These are phyloP conservation scores for Pascua sp. DNA, from an alignment of 1,284 basidiomycete genomes.

Conservation along the genomic window DNA sequence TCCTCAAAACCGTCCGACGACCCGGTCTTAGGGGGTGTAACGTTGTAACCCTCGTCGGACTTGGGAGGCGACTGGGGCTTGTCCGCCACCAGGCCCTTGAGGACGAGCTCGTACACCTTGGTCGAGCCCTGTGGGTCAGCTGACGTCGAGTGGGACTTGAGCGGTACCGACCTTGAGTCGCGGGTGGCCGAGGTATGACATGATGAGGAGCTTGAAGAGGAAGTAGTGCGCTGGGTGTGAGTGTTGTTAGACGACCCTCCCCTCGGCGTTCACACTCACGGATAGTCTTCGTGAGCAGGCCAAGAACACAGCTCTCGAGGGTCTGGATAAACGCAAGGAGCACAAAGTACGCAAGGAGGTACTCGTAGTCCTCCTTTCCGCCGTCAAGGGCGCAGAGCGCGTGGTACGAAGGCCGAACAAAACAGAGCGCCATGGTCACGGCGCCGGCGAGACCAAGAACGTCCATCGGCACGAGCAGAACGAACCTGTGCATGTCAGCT, in stretches of 20 bases:
- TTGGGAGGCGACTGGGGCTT: neutral
- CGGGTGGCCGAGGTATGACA: conserved; percentile 42
- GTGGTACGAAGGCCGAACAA: conserved; percentile 31
- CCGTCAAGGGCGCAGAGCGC: conserved; percentile 29
- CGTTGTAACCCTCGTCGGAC: neutral
- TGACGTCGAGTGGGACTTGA: neutral
- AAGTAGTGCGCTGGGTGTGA: conserved; percentile 37
- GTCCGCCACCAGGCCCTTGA: conserved; percentile 4
- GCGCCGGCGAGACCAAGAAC: conserved; percentile 36
- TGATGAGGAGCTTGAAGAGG: conserved; percentile 38
- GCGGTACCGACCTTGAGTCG: conserved; percentile 26
- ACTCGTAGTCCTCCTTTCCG: conserved; percentile 27
- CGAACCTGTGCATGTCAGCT: conserved; percentile 29
- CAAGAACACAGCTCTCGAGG: conserved; percentile 29
- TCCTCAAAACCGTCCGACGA: too few species aligned
- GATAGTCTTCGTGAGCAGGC: conserved; percentile 4
- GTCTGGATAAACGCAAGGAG: conserved; percentile 41
- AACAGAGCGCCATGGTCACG: conserved; percentile 33
- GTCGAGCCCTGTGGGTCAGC: conserved; percentile 27
- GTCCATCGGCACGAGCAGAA: conserved; percentile 41
- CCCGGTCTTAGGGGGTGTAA: too few species aligned
- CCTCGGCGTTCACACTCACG: conserved; percentile 11
- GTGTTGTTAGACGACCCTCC: neutral
- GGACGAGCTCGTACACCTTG: conserved; percentile 28
- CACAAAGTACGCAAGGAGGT: conserved; percentile 41